Conservation (phyloP, 2,329 filamentous ascomycete species). For the Penicillium psychrosexuale region DNA sequence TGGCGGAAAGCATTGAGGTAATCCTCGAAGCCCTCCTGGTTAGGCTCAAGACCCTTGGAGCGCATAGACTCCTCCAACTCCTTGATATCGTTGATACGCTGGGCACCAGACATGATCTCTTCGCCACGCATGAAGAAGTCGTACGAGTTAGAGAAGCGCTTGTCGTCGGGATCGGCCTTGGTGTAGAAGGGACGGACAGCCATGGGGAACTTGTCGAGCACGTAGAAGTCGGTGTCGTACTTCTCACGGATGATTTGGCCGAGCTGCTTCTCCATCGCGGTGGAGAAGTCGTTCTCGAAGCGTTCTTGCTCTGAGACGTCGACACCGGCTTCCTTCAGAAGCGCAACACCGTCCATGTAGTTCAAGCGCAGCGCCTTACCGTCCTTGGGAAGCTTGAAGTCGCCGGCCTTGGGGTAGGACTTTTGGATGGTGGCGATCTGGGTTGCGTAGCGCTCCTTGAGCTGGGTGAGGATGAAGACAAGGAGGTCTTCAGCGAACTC, state of each 20-base stretch:
- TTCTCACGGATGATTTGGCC: conserved; percentile 82
- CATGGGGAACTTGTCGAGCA: conserved; percentile 94
- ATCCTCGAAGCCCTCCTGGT: conserved; percentile 58
- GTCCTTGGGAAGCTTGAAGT: conserved; percentile 50
- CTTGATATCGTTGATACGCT: conserved; percentile 62
- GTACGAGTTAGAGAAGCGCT: conserved; percentile 64
- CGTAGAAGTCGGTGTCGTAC: conserved; percentile 93
- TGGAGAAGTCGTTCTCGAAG: conserved; percentile 48
- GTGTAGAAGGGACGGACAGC: conserved; percentile 88
- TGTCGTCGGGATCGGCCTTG: conserved; percentile 68
- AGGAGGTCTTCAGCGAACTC: conserved; percentile 50
- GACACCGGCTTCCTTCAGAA: conserved; percentile 50
- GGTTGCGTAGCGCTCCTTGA: conserved; percentile 45
- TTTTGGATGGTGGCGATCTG: conserved; percentile 49
- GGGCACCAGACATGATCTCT: conserved; percentile 65
- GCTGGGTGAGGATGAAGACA: conserved; percentile 48
- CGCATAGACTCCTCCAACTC: conserved; percentile 58
- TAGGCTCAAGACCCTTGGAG: conserved; percentile 58
- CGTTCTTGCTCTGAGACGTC: conserved; percentile 49
- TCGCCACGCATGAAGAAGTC: conserved; percentile 71
- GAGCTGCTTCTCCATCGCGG: conserved; percentile 62
- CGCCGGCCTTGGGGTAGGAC: conserved; percentile 50
- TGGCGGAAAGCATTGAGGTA: conserved; percentile 64
- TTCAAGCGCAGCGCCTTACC: conserved; percentile 50
- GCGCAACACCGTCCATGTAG: conserved; percentile 49